Evolutionary conservation across 2,329 filamentous ascomycete genomes (phyloP).

Genomic region (Fusarium piperis): DNA sequence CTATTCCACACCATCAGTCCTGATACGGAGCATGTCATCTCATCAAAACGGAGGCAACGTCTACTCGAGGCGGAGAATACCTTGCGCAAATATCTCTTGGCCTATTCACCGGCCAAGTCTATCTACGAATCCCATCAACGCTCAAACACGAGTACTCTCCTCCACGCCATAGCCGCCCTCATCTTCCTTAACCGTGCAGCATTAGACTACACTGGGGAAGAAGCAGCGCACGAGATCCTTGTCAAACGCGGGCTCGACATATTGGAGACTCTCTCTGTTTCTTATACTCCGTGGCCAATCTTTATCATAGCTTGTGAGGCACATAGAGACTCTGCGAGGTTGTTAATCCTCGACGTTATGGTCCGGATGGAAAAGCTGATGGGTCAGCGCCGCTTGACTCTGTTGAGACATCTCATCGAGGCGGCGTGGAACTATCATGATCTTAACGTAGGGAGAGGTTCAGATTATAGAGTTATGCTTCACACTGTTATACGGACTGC

Average conservation of each 20-base stretch:
- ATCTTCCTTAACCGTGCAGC: neutral
- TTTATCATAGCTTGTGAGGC: neutral
- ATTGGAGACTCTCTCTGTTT: neutral
- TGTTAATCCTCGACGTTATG: neutral
- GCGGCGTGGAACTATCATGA: neutral
- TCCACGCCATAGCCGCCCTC: neutral
- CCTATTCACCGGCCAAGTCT: neutral
- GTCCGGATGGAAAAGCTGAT: neutral
- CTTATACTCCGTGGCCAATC: neutral
- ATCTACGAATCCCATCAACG: neutral
- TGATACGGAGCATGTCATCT: neutral
- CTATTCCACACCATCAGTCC: neutral
- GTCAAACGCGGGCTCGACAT: neutral
- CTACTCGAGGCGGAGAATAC: neutral
- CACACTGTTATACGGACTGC: neutral
- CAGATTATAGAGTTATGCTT: neutral
- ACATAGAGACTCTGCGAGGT: neutral
- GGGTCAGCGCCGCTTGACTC: neutral
- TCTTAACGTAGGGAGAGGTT: neutral
- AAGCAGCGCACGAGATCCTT: neutral
- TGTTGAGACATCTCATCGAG: neutral
- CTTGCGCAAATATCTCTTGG: neutral
- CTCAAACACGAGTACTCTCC: neutral
- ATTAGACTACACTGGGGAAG: neutral
- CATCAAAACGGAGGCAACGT: neutral